These are phyloP conservation scores for Saccharomycopsis synnaedendra DNA, from an alignment of 805 yeast genomes.

Conservation along the genomic window DNA sequence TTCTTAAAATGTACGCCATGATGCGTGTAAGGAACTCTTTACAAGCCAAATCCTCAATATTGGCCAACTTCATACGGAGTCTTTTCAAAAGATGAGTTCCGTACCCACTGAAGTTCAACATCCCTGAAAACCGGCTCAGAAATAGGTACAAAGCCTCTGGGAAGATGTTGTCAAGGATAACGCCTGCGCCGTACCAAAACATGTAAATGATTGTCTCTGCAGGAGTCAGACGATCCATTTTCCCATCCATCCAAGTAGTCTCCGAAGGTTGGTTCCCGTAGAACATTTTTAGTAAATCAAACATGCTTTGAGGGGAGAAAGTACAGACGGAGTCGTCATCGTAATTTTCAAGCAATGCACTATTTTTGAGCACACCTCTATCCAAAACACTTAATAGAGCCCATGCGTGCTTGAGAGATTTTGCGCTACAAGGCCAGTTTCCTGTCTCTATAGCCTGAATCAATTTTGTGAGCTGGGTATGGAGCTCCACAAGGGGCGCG, in stretches of 20 bases:
- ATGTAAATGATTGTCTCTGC: constrained; percentile 7
- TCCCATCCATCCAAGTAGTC: no score
- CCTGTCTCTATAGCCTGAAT: not conserved
- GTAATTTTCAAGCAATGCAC: not conserved
- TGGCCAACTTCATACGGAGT: not conserved
- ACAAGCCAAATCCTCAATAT: not conserved
- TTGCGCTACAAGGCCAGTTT: not conserved
- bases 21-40: not conserved
- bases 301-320: not conserved
- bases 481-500: not conserved
- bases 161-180: constrained; percentile 12
- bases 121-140: constrained; percentile 6
- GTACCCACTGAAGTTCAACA: constrained; percentile 7
- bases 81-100: constrained; percentile 2
- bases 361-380: not conserved
- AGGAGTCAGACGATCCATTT: not conserved
- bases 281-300: not conserved
- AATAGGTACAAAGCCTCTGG: constrained; percentile 11
- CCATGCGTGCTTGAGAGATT: not conserved
- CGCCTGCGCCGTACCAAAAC: constrained; percentile 10
- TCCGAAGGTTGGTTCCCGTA: no score
- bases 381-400: not conserved
- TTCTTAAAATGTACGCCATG: constrained; percentile 8
- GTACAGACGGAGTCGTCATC: not conserved
- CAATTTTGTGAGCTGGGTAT: not conserved